A percentile compares a stretch with the other conserved stretches of the same genome.
phyloP scores from a whole-genome alignment of 208 protist species.

The Acanthamoeba castellanii region DNA sequence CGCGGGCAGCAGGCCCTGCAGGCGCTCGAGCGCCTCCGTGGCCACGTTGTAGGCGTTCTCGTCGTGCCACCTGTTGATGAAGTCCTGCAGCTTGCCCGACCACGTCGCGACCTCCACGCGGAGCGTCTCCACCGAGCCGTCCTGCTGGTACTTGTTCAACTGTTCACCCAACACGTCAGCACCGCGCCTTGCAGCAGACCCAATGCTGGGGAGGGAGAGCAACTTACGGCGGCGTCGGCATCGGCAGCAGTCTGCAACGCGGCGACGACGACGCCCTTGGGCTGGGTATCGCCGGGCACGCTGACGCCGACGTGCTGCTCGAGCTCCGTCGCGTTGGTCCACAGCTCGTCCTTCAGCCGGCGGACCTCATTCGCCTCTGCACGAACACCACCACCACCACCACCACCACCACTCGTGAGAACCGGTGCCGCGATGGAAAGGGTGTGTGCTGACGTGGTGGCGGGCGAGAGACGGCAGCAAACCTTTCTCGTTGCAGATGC shows the following conservation, averaged over 20 bases:
- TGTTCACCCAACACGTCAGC: background rate
- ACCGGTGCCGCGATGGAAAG: background rate
- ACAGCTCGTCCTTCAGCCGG: conserved; percentile 13
- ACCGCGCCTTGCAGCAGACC: background rate
- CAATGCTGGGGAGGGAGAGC: background rate
- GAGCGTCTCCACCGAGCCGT: background rate
- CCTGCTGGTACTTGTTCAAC: background rate
- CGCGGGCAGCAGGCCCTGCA: conserved; percentile 37
- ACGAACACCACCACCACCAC: background rate
- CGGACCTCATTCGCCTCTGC: conserved; percentile 16
- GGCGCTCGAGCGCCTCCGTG: conserved; percentile 38
- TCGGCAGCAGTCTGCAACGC: background rate
- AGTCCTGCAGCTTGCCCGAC: conserved; percentile 38
- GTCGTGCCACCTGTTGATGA: conserved; percentile 62
- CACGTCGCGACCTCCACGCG: conserved; percentile 8
- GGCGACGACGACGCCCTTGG: background rate
- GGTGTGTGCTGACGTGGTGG: background rate
- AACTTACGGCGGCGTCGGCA: conserved; percentile 13
- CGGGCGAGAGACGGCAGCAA: background rate
- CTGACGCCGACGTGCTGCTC: background rate
- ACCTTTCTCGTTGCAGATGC: conserved; percentile 35
- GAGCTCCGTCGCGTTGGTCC: conserved; percentile 1
- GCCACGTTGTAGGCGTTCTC: conserved; percentile 43
- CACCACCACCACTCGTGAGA: background rate
- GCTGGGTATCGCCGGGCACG: background rate